These are phyloP conservation scores for Chimonanthus salicifolius DNA, from an alignment of 164 flowering plant genomes.

Conservation along the genomic window DNA sequence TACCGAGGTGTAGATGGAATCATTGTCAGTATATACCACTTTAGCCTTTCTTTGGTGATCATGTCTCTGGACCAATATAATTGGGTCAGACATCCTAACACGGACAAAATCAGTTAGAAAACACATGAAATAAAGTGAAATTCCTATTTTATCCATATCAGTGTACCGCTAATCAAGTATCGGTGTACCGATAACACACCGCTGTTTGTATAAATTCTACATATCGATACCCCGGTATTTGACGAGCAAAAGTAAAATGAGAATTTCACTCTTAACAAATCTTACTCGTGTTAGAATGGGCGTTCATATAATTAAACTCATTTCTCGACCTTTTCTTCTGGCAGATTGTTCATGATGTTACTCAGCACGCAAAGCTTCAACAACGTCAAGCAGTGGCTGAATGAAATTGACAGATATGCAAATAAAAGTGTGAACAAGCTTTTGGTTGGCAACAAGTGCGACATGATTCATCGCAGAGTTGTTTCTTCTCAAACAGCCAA, in stretches of 20 bases:
- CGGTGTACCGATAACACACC: too few relatives aligned
- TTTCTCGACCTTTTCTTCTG: neutral
- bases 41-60: neutral
- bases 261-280: too few relatives aligned
- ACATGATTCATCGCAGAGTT: slow-evolving; percentile 31
- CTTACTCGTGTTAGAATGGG: too few relatives aligned
- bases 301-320: neutral
- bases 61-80: neutral
- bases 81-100: too few relatives aligned
- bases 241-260: too few relatives aligned
- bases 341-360: slow-evolving; percentile 42
- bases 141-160: too few relatives aligned
- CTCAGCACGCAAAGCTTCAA: slow-evolving; percentile 41
- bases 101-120: too few relatives aligned
- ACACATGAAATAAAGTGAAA: too few relatives aligned
- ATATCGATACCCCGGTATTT: too few relatives aligned
- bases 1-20: slow-evolving; percentile 89
- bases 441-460: slow-evolving; percentile 40
- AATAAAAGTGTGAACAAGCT: slow-evolving; percentile 45
- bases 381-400: slow-evolving; percentile 43
- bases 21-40: slow-evolving; percentile 38
- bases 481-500: slow-evolving; percentile 36
- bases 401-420: slow-evolving; percentile 41
- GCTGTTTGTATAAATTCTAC: too few relatives aligned
- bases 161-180: too few relatives aligned